Percentiles rank a stretch among this genome's conserved stretches.
These are phyloP conservation scores for Jaenimonas drosophilae DNA, from an alignment of 208 protist species.

Conservation along the genomic window DNA sequence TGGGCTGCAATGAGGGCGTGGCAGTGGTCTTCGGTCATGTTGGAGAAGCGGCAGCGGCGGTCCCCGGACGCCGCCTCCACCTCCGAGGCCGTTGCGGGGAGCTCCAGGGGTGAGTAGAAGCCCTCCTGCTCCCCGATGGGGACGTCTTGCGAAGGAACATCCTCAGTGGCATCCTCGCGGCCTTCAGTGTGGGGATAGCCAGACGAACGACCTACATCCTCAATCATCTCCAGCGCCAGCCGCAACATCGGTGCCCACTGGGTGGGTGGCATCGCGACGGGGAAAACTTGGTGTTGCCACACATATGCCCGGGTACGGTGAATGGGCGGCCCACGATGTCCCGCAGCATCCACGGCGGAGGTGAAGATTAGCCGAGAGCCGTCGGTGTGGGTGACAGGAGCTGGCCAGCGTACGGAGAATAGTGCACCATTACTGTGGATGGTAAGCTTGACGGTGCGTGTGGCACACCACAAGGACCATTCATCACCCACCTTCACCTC, in stretches of 20 bases:
- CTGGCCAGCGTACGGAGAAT: slow-evolving; percentile 81
- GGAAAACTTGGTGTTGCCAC: slow-evolving; percentile 66
- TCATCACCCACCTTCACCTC: slow-evolving; percentile 17
- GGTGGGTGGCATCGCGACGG: slow-evolving; percentile 28
- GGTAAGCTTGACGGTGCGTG: slow-evolving; percentile 57
- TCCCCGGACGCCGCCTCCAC: neutral
- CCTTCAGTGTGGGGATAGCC: neutral
- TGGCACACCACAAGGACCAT: slow-evolving; percentile 59
- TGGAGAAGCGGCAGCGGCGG: slow-evolving; percentile 26
- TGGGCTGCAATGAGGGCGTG: slow-evolving; percentile 17
- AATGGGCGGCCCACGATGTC: too few species aligned
- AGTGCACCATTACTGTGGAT: slow-evolving; percentile 39
- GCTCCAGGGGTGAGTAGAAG: neutral
- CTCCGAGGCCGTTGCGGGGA: neutral
- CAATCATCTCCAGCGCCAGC: slow-evolving; percentile 42
- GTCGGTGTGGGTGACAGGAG: slow-evolving; percentile 25
- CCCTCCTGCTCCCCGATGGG: neutral
- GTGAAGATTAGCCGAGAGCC: slow-evolving; percentile 22
- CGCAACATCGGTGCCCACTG: slow-evolving; percentile 59
- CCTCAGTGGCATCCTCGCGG: neutral
- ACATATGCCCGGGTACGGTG: neutral
- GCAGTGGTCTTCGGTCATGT: slow-evolving; percentile 15
- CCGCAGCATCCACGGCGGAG: slow-evolving; percentile 4
- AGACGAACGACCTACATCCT: slow-evolving; percentile 5
- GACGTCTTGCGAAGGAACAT: neutral